Evolutionary conservation across 805 yeast genomes (phyloP).

Genomic region (Metschnikowia noctiluminum): DNA sequence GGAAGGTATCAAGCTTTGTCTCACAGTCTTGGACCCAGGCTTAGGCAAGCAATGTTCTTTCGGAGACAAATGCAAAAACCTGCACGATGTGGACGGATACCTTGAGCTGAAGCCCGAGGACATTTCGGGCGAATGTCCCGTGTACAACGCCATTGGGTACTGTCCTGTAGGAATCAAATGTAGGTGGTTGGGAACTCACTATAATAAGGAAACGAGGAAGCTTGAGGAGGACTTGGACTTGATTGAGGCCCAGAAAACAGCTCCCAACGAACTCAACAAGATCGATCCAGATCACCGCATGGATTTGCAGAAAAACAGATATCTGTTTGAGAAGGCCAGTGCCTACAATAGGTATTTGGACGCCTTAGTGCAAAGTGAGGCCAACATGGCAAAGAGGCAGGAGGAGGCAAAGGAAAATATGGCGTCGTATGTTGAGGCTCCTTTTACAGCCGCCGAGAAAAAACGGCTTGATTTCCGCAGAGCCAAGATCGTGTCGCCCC

Average conservation of each 20-base stretch:
- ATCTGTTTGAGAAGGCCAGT: conserved; percentile 56
- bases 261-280: conserved; percentile 62
- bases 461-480: conserved; percentile 60
- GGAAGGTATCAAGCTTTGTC: conserved; percentile 65
- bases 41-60: conserved; percentile 48
- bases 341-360: conserved; percentile 59
- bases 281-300: conserved; percentile 46
- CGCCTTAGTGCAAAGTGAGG: conserved; percentile 46
- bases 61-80: conserved; percentile 71
- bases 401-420: conserved; percentile 29
- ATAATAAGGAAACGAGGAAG: conserved; percentile 41
- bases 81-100: conserved; percentile 71
- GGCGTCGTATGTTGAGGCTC: conserved; percentile 68
- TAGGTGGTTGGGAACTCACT: conserved; percentile 82
- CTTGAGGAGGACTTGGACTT: conserved; percentile 44
- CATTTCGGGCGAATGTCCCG: conserved; percentile 80
- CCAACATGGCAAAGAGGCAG: conserved; percentile 29
- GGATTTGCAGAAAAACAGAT: conserved; percentile 57
- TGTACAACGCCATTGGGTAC: conserved; percentile 71
- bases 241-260: conserved; percentile 28
- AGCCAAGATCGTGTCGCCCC: conserved; percentile 89
- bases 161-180: conserved; percentile 94
- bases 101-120: conserved; percentile 66
- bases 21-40: conserved; percentile 56
- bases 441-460: conserved; percentile 79